These are phyloP conservation scores for Solanum arcanum DNA, from an alignment of 257 asterid genomes.

Conservation along the genomic window DNA sequence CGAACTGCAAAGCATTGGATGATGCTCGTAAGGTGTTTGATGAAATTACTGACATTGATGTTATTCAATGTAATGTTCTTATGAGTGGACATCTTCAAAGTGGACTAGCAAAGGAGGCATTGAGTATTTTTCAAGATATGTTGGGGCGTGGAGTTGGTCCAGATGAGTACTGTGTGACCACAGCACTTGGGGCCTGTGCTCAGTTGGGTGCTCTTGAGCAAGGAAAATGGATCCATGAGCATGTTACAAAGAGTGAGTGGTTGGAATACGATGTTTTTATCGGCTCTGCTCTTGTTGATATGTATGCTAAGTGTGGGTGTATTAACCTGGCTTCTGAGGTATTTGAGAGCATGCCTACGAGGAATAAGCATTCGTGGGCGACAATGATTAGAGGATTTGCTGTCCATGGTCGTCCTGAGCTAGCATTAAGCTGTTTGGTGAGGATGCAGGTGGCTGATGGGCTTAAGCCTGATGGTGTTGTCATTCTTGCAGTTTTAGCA, in stretches of 20 bases:
- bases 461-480: slow-evolving; percentile 20
- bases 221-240: slow-evolving; percentile 68
- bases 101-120: slow-evolving; percentile 34
- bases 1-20: slow-evolving; percentile 31
- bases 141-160: slow-evolving; percentile 44
- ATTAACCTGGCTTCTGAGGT: slow-evolving; percentile 46
- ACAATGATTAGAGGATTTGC: slow-evolving; percentile 24
- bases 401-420: slow-evolving; percentile 22
- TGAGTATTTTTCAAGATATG: slow-evolving; percentile 35
- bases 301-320: slow-evolving; percentile 77
- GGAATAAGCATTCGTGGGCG: slow-evolving; percentile 25
- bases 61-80: slow-evolving; percentile 68
- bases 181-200: slow-evolving; percentile 51
- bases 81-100: slow-evolving; percentile 47
- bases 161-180: slow-evolving; percentile 57
- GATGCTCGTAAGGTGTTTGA: slow-evolving; percentile 49
- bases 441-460: slow-evolving; percentile 24
- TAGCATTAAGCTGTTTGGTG: slow-evolving; percentile 18
- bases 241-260: slow-evolving; percentile 26
- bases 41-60: slow-evolving; percentile 26
- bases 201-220: slow-evolving; percentile 37
- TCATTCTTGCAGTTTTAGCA: slow-evolving; percentile 23
- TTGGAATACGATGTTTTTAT: slow-evolving; percentile 29
- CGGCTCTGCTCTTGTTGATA: slow-evolving; percentile 64
- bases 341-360: slow-evolving; percentile 30